Evolutionary conservation across 345 rosid genomes (phyloP).

Genomic region (Eutrema yunnanense): DNA sequence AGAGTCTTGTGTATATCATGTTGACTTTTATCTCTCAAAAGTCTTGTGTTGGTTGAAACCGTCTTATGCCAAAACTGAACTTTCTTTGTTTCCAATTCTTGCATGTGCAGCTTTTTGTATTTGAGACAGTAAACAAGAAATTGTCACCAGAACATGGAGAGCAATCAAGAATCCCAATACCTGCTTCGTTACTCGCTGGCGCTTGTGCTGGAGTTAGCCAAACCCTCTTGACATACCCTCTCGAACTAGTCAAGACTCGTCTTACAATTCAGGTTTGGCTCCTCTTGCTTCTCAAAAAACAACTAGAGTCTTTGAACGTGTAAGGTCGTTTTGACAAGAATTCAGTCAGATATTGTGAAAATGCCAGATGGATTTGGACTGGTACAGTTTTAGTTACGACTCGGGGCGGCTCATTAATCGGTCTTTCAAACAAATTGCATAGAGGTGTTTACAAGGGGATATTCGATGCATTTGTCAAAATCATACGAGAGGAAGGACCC

Average conservation of each 20-base stretch:
- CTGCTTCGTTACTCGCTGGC: constrained; percentile 89
- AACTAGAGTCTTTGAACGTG: background rate
- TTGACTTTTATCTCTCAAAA: too few relatives aligned
- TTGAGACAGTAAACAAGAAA: constrained; percentile 76
- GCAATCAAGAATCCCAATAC: constrained; percentile 54
- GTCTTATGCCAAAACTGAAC: background rate
- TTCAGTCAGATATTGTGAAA: background rate
- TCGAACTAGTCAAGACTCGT: constrained; percentile 87
- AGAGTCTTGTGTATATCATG: too few relatives aligned
- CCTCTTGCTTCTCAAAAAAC: too few relatives aligned
- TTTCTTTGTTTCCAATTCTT: background rate
- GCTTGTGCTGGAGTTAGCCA: constrained; percentile 99
- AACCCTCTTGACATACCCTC: constrained; percentile 87
- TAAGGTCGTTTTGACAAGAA: background rate
- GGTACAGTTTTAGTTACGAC: background rate
- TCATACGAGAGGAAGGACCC: constrained; percentile 70
- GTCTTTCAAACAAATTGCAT: constrained; percentile 36
- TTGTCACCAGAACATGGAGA: constrained; percentile 67
- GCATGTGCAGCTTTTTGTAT: constrained; percentile 71
- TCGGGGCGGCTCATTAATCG: background rate
- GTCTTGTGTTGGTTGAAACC: too few relatives aligned
- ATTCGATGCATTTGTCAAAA: constrained; percentile 70
- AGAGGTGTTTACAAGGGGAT: constrained; percentile 74
- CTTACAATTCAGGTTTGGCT: constrained; percentile 74
- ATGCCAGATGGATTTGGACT: background rate